Percentiles rank a stretch among this genome's conserved stretches.
phyloP scores from a whole-genome alignment of 2,329 filamentous ascomycete species.

The Rugonectria rugulosa region DNA sequence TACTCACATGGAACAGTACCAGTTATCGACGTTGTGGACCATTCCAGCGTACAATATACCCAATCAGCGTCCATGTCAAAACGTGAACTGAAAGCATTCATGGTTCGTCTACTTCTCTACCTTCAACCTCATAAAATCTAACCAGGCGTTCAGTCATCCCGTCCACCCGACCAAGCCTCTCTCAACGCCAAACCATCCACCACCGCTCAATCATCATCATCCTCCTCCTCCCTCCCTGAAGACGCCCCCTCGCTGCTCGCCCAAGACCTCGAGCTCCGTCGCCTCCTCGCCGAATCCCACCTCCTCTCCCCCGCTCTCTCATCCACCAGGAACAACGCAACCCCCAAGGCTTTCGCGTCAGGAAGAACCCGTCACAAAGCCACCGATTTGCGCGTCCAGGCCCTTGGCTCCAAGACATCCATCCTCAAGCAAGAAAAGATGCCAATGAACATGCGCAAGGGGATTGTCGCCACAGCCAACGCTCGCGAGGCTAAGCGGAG shows the following conservation, averaged over 20 bases:
- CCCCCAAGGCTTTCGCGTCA: conserved; percentile 54
- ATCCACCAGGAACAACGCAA: conserved; percentile 46
- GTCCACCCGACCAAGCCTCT: conserved; percentile 51
- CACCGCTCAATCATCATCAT: conserved; percentile 32
- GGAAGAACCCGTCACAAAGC: conserved; percentile 83
- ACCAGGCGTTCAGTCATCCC: conserved; percentile 51
- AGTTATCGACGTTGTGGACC: conserved; percentile 68
- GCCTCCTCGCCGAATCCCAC: conserved; percentile 90
- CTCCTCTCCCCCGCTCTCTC: conserved; percentile 68
- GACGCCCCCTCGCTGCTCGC: conserved; percentile 76
- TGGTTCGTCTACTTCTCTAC: conserved; percentile 56
- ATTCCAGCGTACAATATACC: conserved; percentile 54
- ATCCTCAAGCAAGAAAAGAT: conserved; percentile 83
- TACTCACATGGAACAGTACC: conserved; percentile 7
- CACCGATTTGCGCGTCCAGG: conserved; percentile 82
- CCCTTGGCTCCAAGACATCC: conserved; percentile 79
- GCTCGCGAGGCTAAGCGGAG: conserved; percentile 75
- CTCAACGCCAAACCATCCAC: conserved; percentile 26
- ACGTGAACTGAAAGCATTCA: conserved; percentile 79
- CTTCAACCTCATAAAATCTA: neutral
- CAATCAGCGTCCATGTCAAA: conserved; percentile 62
- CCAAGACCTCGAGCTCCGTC: conserved; percentile 91
- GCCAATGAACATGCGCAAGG: conserved; percentile 86
- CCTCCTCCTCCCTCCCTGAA: conserved; percentile 54
- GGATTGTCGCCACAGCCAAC: conserved; percentile 75